These are phyloP conservation scores for Aureobasidium sp. DNA, from an alignment of 2,329 filamentous ascomycete species.

Conservation along the genomic window DNA sequence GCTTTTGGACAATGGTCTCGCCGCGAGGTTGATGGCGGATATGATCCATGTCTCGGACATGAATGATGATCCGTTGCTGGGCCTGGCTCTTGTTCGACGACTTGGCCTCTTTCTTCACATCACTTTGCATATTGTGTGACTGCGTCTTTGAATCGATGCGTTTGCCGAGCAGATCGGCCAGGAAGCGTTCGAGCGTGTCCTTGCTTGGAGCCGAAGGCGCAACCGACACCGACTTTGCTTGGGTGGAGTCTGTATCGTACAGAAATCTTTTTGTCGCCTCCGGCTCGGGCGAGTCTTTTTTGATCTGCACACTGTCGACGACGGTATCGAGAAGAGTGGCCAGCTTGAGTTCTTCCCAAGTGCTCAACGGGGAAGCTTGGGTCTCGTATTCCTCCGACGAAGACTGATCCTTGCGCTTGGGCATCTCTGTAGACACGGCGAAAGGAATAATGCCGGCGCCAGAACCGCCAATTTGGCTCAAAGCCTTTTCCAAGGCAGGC, in stretches of 20 bases:
- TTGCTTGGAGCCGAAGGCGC: not conserved
- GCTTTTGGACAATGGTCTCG: conserved; percentile 58
- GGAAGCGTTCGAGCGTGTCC: not conserved
- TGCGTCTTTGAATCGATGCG: conserved; percentile 14
- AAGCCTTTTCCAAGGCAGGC: not conserved
- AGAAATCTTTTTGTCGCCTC: not conserved
- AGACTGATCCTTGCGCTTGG: not conserved
- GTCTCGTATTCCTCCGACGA: not conserved
- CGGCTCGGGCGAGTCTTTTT: conserved; percentile 13
- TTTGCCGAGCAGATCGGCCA: conserved; percentile 12
- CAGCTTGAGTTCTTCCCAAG: conserved; percentile 27
- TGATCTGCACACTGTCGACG: conserved; percentile 26
- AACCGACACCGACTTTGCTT: not conserved
- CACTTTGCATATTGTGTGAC: conserved; percentile 5
- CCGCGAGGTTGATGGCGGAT: conserved; percentile 65
- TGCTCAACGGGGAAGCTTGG: not conserved
- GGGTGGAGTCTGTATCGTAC: not conserved
- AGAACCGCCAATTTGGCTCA: not conserved
- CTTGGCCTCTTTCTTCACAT: conserved; percentile 9
- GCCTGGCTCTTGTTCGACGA: not conserved
- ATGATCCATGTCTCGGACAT: conserved; percentile 73
- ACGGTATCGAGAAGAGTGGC: conserved; percentile 26
- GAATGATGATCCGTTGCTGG: conserved; percentile 49
- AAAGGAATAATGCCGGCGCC: not conserved
- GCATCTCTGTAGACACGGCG: not conserved